Evolutionary conservation across 1,139 yeast genomes (phyloP).

Genomic region (Diutina mesorugosa): DNA sequence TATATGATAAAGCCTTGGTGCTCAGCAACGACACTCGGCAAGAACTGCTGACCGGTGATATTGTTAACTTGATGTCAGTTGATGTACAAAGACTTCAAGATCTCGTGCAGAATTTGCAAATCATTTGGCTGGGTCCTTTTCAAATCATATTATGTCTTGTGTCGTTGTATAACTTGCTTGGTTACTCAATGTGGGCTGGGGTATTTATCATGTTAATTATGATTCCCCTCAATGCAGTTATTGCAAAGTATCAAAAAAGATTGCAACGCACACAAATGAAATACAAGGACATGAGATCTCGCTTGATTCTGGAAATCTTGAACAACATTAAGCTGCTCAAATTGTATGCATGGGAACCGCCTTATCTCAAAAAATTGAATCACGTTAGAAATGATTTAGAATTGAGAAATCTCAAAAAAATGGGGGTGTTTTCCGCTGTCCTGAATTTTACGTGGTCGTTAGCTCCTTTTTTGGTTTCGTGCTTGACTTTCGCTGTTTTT

Average conservation of each 20-base stretch:
- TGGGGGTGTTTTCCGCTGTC: slow-evolving; percentile 68
- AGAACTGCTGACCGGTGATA: slow-evolving; percentile 84
- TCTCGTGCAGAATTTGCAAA: slow-evolving; percentile 72
- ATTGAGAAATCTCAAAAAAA: slow-evolving; percentile 58
- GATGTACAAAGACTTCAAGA: slow-evolving; percentile 93
- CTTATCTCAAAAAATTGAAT: slow-evolving; percentile 61
- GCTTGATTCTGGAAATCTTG: slow-evolving; percentile 72
- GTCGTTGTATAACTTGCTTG: slow-evolving; percentile 65
- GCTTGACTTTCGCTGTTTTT: slow-evolving; percentile 82
- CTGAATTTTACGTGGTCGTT: slow-evolving; percentile 72
- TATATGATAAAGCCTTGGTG: slow-evolving; percentile 69
- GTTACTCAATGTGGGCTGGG: slow-evolving; percentile 96
- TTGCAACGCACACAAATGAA: slow-evolving; percentile 52
- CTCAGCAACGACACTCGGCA: slow-evolving; percentile 79
- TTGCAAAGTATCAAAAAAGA: slow-evolving; percentile 62
- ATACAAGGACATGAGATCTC: slow-evolving; percentile 31
- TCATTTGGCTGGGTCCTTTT: slow-evolving; percentile 95
- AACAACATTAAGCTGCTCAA: slow-evolving; percentile 87
- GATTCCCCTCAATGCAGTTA: slow-evolving; percentile 71
- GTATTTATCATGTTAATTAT: slow-evolving; percentile 70
- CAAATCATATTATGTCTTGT: slow-evolving; percentile 72
- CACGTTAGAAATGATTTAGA: slow-evolving; percentile 85
- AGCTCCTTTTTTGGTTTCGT: slow-evolving; percentile 85
- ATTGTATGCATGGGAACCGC: slow-evolving; percentile 89
- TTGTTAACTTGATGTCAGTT: slow-evolving; percentile 93